Evolutionary conservation across 345 rosid genomes (phyloP).

Genomic region (Brassica cretica): DNA sequence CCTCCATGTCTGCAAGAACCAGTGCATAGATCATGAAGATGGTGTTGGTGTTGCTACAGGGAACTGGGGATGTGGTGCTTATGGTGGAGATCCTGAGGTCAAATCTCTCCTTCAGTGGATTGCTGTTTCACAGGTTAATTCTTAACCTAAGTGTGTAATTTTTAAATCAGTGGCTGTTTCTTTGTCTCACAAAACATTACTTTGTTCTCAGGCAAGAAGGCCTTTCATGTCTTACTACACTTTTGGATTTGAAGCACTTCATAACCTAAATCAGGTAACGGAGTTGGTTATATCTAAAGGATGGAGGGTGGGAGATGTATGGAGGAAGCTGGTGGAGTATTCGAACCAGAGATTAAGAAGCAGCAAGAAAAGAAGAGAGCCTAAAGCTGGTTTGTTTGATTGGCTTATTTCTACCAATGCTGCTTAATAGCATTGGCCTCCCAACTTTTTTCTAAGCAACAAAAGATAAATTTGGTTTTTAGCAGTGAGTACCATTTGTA

Average conservation of each 20-base stretch:
- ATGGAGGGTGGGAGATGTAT: conserved; percentile 31
- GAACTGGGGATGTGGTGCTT: conserved; percentile 98
- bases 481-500: background rate
- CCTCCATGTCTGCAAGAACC: conserved; percentile 49
- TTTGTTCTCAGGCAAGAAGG: conserved; percentile 21
- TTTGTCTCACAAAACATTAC: conserved; percentile 13
- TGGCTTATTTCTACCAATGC: conserved; percentile 68
- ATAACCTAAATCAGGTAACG: conserved; percentile 19
- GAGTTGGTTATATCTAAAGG: conserved; percentile 6
- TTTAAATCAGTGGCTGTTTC: background rate
- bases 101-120: conserved; percentile 91
- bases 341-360: conserved; percentile 35
- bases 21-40: conserved; percentile 42
- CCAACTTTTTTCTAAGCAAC: background rate
- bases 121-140: conserved; percentile 83
- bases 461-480: conserved; percentile 7
- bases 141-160: background rate
- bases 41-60: conserved; percentile 70
- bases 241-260: background rate
- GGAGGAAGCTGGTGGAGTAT: conserved; percentile 36
- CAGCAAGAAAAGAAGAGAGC: conserved; percentile 37
- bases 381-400: conserved; percentile 57
- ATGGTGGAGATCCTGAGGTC: conserved; percentile 86
- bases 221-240: background rate
- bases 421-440: background rate